These are phyloP conservation scores for Breynia disticha DNA, from an alignment of 441 rosid species.

Conservation along the genomic window DNA sequence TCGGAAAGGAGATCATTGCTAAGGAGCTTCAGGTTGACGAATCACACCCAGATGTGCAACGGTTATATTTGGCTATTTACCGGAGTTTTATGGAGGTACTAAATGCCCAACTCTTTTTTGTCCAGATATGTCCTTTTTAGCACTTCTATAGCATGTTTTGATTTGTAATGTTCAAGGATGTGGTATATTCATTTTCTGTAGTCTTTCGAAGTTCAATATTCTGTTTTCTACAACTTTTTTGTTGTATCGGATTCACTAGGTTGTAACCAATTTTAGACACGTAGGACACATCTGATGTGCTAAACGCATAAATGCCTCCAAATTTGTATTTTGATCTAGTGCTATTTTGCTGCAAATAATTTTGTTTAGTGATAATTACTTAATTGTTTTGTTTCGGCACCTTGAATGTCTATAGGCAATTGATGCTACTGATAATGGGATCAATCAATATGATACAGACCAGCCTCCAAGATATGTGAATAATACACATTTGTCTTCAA, in stretches of 20 bases:
- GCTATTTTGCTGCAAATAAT: neutral
- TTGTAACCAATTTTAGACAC: neutral
- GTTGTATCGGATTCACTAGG: neutral
- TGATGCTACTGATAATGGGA: constrained; percentile 86
- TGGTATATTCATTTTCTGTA: no score
- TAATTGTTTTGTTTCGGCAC: neutral
- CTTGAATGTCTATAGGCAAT: neutral
- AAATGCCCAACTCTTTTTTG: neutral
- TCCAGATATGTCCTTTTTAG: no score
- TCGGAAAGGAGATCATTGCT: constrained; percentile 78
- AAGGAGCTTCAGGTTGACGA: constrained; percentile 69
- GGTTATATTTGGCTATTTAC: constrained; percentile 69
- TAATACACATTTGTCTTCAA: constrained; percentile 70
- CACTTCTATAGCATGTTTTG: no score
- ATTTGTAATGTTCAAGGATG: no score
- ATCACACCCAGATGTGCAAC: constrained; percentile 68
- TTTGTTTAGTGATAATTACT: neutral
- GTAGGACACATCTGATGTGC: neutral
- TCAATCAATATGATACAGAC: constrained; percentile 72
- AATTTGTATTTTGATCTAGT: neutral
- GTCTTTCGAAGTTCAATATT: no score
- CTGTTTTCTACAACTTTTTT: neutral
- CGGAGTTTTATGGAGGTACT: constrained; percentile 85
- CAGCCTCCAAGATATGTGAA: constrained; percentile 82
- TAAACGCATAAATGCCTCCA: neutral